Conservation (phyloP, 768 basidiomycete species). For the Lactarius sanguifluus region DNA sequence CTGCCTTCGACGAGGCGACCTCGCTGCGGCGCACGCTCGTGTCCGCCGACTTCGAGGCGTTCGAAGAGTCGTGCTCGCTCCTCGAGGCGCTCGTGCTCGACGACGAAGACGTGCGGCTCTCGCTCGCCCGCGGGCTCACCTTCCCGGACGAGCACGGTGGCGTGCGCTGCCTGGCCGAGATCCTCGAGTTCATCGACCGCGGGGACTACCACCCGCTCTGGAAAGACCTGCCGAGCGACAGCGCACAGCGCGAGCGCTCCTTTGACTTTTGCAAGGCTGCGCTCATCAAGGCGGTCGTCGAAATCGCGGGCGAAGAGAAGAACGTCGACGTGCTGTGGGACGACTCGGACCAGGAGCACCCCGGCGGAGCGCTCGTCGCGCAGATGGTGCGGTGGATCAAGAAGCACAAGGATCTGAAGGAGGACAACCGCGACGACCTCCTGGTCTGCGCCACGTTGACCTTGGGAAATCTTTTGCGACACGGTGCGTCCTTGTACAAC, state of each 20-base stretch:
- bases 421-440: slow-evolving; percentile 64
- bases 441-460: slow-evolving; percentile 80
- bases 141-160: slow-evolving; percentile 58
- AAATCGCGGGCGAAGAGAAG: slow-evolving; percentile 78
- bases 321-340: slow-evolving; percentile 81
- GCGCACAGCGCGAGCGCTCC: slow-evolving; percentile 60
- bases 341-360: slow-evolving; percentile 50
- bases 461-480: slow-evolving; percentile 76
- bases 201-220: slow-evolving; percentile 69
- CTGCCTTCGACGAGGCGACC: slow-evolving; percentile 41
- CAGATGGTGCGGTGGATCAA: slow-evolving; percentile 78
- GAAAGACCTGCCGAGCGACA: slow-evolving; percentile 49
- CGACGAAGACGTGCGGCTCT: slow-evolving; percentile 70
- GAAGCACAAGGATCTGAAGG: slow-evolving; percentile 44
- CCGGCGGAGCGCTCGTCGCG: slow-evolving; percentile 70
- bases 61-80: slow-evolving; percentile 73
- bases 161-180: slow-evolving; percentile 56
- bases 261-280: slow-evolving; percentile 85
- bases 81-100: slow-evolving; percentile 79
- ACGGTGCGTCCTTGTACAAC: slow-evolving; percentile 48
- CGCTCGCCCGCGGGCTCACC: slow-evolving; percentile 63
- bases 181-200: slow-evolving; percentile 73
- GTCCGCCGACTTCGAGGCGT: slow-evolving; percentile 65
- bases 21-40: slow-evolving; percentile 47
- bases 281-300: slow-evolving; percentile 81